A percentile compares a stretch with the other conserved stretches of the same genome.
phyloP scores from a whole-genome alignment of 805 yeast genomes.

The Wickerhamomyces hampshirensis region DNA sequence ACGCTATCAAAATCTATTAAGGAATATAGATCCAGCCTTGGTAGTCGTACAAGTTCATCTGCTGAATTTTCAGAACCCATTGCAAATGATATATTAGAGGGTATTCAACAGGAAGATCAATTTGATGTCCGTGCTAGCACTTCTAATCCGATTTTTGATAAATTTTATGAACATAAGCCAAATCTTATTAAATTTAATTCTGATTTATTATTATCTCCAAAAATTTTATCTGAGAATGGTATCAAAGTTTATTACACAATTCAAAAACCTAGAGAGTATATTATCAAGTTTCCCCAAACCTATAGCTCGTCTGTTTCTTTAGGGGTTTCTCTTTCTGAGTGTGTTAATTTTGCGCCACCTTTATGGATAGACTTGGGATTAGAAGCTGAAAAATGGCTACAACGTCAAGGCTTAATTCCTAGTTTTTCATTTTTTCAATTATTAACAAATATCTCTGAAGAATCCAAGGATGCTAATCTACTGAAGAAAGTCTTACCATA shows the following conservation, averaged over 20 bases:
- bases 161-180: slow-evolving; percentile 16
- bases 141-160: slow-evolving; percentile 13
- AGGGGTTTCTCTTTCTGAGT: slow-evolving; percentile 55
- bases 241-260: slow-evolving; percentile 41
- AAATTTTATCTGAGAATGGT: slow-evolving; percentile 39
- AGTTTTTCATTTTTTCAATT: slow-evolving; percentile 47
- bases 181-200: slow-evolving; percentile 28
- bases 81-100: slow-evolving; percentile 17
- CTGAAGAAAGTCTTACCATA: slow-evolving; percentile 30
- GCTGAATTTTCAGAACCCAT: slow-evolving; percentile 12
- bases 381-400: slow-evolving; percentile 49
- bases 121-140: slow-evolving; percentile 13
- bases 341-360: slow-evolving; percentile 50
- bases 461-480: slow-evolving; percentile 34
- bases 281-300: slow-evolving; percentile 52
- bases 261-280: slow-evolving; percentile 60
- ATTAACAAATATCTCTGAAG: slow-evolving; percentile 39
- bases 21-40: slow-evolving; percentile 13
- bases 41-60: neutral
- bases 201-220: slow-evolving; percentile 47
- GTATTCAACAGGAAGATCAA: slow-evolving; percentile 13
- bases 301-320: slow-evolving; percentile 47
- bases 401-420: slow-evolving; percentile 44
- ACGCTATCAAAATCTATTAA: slow-evolving; percentile 42
- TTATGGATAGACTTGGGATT: slow-evolving; percentile 49